Percentiles rank a stretch among this genome's conserved stretches.
phyloP scores from a whole-genome alignment of 177 flowering plant genomes.

The Vitis hybrid region DNA sequence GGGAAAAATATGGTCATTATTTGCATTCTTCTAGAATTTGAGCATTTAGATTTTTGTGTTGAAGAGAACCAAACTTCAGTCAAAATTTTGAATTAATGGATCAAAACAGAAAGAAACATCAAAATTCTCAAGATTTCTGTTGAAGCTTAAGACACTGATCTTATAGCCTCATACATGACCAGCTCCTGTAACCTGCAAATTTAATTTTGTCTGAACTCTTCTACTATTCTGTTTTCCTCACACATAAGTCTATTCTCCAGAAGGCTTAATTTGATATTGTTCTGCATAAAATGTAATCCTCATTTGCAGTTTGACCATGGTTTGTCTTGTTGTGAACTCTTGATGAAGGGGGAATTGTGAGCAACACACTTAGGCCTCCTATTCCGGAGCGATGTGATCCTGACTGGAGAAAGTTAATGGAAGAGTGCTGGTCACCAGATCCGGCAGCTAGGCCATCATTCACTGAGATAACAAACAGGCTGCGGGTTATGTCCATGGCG shows the following conservation, averaged over 20 bases:
- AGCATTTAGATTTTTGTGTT: not conserved
- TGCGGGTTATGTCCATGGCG: constrained; percentile 53
- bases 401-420: constrained; percentile 76
- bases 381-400: constrained; percentile 72
- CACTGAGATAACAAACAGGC: constrained; percentile 62
- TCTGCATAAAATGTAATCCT: not conserved
- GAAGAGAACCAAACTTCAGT: not conserved
- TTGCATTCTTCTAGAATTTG: not conserved
- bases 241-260: not conserved
- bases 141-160: not conserved
- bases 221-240: not conserved
- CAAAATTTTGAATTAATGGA: not conserved
- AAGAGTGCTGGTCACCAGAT: constrained; percentile 80
- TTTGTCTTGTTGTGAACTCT: not conserved
- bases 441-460: constrained; percentile 72
- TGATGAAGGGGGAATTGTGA: constrained; percentile 70
- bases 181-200: not conserved
- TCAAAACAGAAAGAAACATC: not conserved
- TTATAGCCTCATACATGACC: not conserved
- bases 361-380: constrained; percentile 63
- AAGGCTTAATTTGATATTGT: not conserved
- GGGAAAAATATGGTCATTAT: not conserved
- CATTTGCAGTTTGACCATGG: not conserved
- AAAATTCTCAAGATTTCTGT: not conserved
- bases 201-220: not conserved